phyloP scores from a whole-genome alignment of 306 rosid genomes.

The Sicyos baderoa region DNA sequence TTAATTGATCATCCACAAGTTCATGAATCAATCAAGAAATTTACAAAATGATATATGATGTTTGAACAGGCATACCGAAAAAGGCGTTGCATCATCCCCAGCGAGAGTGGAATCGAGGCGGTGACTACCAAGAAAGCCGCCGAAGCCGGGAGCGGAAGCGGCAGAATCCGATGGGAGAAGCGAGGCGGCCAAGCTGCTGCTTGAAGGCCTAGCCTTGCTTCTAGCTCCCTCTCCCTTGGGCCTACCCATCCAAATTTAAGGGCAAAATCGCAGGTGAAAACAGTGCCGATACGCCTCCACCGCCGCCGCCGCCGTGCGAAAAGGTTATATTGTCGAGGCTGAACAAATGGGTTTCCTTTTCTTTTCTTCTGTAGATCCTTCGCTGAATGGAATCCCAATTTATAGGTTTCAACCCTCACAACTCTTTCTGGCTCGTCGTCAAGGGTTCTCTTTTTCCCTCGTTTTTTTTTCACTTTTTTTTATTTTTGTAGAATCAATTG shows the following conservation, averaged over 20 bases:
- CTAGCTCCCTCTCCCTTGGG: constrained; percentile 80
- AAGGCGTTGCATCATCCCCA: constrained; percentile 46
- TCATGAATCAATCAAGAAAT: not conserved
- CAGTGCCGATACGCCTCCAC: not conserved
- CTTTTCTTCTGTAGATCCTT: not conserved
- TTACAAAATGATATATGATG: not conserved
- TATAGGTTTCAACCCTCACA: constrained; percentile 10
- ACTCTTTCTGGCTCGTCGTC: not conserved
- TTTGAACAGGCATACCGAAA: constrained; percentile 28
- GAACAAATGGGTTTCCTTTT: not conserved
- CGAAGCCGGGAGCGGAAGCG: constrained; percentile 57
- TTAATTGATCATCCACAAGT: not conserved
- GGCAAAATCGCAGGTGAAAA: not conserved
- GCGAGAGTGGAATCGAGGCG: constrained; percentile 60
- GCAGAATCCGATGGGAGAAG: constrained; percentile 63
- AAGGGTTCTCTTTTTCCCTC: not conserved
- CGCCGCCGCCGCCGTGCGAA: not conserved
- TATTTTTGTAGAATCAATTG: no score
- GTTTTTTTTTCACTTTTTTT: no score
- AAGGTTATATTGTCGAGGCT: not conserved
- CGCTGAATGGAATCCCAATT: not conserved
- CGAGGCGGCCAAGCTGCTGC: constrained; percentile 93
- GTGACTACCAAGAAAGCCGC: constrained; percentile 80
- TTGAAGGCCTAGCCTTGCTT: constrained; percentile 78
- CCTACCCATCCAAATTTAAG: constrained; percentile 42